Conservation (phyloP, 352 stramenopile species). For the Thraustotheca clavata region DNA sequence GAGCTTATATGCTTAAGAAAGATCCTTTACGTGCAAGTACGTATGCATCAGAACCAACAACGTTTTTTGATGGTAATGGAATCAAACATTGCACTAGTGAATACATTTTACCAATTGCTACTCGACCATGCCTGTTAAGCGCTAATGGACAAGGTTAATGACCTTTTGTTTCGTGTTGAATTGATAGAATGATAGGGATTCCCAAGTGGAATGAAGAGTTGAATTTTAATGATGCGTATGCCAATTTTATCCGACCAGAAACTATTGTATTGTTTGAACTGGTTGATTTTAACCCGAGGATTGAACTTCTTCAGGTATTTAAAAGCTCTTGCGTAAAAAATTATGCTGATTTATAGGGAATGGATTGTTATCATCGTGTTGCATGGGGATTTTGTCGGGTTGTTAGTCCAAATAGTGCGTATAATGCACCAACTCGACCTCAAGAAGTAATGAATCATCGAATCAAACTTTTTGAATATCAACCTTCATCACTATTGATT, state of each 20-base stretch:
- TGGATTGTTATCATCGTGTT: constrained; percentile 22
- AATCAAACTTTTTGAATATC: constrained; percentile 50
- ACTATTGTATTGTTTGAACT: constrained; percentile 50
- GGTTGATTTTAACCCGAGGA: constrained; percentile 26
- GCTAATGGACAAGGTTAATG: neutral
- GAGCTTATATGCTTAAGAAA: neutral
- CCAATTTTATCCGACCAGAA: constrained; percentile 31
- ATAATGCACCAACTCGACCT: constrained; percentile 28
- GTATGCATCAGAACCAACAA: neutral
- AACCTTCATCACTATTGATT: constrained; percentile 52
- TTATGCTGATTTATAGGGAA: neutral
- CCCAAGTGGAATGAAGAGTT: neutral
- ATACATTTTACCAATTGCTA: neutral
- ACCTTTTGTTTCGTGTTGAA: neutral
- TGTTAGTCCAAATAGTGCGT: constrained; percentile 36
- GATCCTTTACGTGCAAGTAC: neutral
- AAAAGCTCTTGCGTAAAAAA: constrained; percentile 19
- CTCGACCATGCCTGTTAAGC: neutral
- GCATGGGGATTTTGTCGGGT: constrained; percentile 59
- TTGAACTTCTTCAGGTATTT: constrained; percentile 8
- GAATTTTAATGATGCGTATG: neutral
- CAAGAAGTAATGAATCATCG: constrained; percentile 17
- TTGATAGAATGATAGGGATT: neutral
- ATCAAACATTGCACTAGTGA: neutral
- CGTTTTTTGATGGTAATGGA: neutral